phyloP scores from a whole-genome alignment of 768 basidiomycete genomes.

The Boletus vermiculosoides region DNA sequence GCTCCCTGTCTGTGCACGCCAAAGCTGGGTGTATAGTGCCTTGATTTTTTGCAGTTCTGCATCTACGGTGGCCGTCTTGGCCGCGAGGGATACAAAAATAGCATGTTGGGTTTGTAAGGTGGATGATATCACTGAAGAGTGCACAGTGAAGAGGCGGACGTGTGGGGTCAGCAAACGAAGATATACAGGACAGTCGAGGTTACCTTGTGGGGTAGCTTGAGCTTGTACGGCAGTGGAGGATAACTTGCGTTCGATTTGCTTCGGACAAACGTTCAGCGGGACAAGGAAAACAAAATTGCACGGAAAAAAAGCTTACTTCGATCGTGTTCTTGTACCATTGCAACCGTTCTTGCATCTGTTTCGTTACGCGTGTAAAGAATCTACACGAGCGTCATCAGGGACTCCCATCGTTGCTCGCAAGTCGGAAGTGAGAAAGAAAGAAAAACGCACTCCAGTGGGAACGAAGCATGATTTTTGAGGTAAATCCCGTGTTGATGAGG shows the following conservation, averaged over 20 bases:
- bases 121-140: slow-evolving; percentile 60
- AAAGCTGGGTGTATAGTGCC: slow-evolving; percentile 69
- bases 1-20: slow-evolving; percentile 78
- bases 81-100: slow-evolving; percentile 74
- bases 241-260: slow-evolving; percentile 75
- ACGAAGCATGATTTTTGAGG: slow-evolving; percentile 76
- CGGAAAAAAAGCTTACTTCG: slow-evolving; percentile 47
- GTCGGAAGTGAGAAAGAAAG: not conserved
- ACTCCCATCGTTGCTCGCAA: not conserved
- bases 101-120: slow-evolving; percentile 80
- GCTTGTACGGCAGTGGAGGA: slow-evolving; percentile 61
- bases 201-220: slow-evolving; percentile 76
- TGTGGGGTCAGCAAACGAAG: not conserved
- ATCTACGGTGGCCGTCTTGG: slow-evolving; percentile 71
- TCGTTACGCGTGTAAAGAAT: slow-evolving; percentile 70
- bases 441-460: slow-evolving; percentile 70
- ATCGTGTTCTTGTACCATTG: slow-evolving; percentile 80
- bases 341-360: slow-evolving; percentile 68
- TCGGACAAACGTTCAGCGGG: not conserved
- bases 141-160: not conserved
- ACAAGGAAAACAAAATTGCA: not conserved
- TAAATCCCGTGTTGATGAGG: slow-evolving; percentile 69
- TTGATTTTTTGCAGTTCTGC: slow-evolving; percentile 77
- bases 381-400: slow-evolving; percentile 34
- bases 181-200: slow-evolving; percentile 4